Evolutionary conservation across 179 eudicot genomes (phyloP), one percentile per base, ranked within the genome.

Genomic region (Pouteria campechiana): DNA sequence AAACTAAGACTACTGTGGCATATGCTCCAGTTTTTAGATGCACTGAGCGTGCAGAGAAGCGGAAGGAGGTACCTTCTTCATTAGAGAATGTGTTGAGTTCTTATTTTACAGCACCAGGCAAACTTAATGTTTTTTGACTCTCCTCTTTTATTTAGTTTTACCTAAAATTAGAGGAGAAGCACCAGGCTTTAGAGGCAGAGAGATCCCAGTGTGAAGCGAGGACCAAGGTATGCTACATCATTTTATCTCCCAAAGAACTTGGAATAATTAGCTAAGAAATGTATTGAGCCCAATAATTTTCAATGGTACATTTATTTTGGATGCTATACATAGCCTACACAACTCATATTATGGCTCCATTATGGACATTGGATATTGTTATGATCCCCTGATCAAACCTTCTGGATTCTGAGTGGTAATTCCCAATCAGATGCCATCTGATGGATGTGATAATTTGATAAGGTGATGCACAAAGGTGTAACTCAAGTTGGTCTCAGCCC

Each of bases 131-230:
- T 1, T 16, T 0, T 48, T 2, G 11, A 35, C 21, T 46, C 20
- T 43, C 46, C 12, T 43, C 10, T 32, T 44, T 19, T 40, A 48
- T 50, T 41, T 48, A 88, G 92, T 88, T 63, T 44, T 73, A 68
- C 64, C 62, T 72, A 15, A 84, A 78, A 67, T 64, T 88, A 50
- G 92, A 80, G 69, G 95, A 84, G 71, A 81, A 84, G 50, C 87
- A 80, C 38, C 92, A 70, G 62, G 94, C 97, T 23, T 50, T 88
- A 56, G 94, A 84, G 65, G 94, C 87, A 28, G 82, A 77, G 72
- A 88, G 75, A 65, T 69, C 54, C 53, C 74, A 84, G 55, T 73
- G 70, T 46, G 84, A 88, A 61, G 88, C 64, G 38, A 80, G 92
- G 51, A 77, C 82, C 30, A 73, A 68, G 94, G 97, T 88, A 67